Evolutionary conservation across 805 yeast genomes (phyloP), one percentile per base, ranked within the genome.

Genomic region (Metschnikowia similis): DNA sequence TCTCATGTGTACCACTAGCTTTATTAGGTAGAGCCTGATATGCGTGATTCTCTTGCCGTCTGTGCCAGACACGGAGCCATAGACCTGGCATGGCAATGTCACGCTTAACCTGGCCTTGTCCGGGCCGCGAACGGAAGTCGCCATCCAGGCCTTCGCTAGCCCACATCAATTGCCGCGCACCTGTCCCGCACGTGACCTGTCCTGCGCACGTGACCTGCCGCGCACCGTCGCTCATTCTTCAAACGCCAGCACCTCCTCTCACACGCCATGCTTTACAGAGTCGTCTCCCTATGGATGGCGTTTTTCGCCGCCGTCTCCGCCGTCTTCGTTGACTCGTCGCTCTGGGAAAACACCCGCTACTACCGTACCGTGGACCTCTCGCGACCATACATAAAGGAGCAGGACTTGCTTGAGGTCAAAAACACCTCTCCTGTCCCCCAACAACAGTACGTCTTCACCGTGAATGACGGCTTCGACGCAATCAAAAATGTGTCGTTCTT

Each of bases 361-460:
- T 64, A 69, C 11, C 81, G 88, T 56, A 64, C 75, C 8, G 60
- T 89, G 35, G 96, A 89, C 59, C 75, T 90, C 45, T 62, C 79
- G 30, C 81, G 79, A 55, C 70, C 90, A 2, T 90, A 85, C 64
- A 76, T 82, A 38, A 81, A 80, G 56, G 95, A 86, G 62, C 72
- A 77, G 27, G 68, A 75, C 51, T 66, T 76, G n/a, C 61, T 89
- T 38, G 77, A 72, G 44, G 74, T 82, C 37, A 77, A 67, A 57
- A 92, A 91, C 70, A 66, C 77, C 35, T 89, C 75, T 26, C 49
- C 67, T 3, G 67, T 66, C 35, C 86, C 94, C 7, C 73, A 71
- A 49, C 61, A 64, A 38, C 77, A 70, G 48, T 91, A 89, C 67
- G 76, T 66, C 50, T 73, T 83, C 53, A 78, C 86, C 1, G 51